Percentiles rank a stretch among this genome's conserved stretches.
Conservation (phyloP, 306 rosid species). For the Glycine tomentella region DNA sequence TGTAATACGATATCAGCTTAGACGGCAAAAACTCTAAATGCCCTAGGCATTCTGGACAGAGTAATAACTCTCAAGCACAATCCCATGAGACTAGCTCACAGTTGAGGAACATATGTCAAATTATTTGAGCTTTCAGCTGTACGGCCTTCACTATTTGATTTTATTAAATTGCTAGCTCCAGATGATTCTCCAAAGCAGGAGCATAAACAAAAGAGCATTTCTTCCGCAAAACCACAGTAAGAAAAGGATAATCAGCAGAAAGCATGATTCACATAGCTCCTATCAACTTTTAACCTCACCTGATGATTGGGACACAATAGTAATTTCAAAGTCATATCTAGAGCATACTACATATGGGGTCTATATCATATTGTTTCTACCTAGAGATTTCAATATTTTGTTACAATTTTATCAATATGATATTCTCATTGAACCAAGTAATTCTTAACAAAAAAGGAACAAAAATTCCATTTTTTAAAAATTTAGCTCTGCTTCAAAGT, state of each 20-base stretch:
- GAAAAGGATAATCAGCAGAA: neutral
- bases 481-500: too few species aligned
- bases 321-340: too few species aligned
- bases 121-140: neutral
- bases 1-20: neutral
- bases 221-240: neutral
- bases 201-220: neutral
- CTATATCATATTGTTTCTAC: too few species aligned
- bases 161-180: neutral
- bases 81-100: neutral
- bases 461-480: too few species aligned
- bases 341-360: too few species aligned
- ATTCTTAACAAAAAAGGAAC: too few species aligned
- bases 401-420: too few species aligned
- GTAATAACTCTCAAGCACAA: neutral
- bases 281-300: neutral
- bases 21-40: neutral
- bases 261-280: neutral
- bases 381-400: too few species aligned
- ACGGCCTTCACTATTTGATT: neutral
- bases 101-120: neutral
- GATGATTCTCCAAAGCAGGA: neutral
- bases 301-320: too few species aligned
- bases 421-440: too few species aligned
- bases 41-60: neutral